Evolutionary conservation across 495 filamentous ascomycete genomes (phyloP).

Genomic region (Xylona heveae): DNA sequence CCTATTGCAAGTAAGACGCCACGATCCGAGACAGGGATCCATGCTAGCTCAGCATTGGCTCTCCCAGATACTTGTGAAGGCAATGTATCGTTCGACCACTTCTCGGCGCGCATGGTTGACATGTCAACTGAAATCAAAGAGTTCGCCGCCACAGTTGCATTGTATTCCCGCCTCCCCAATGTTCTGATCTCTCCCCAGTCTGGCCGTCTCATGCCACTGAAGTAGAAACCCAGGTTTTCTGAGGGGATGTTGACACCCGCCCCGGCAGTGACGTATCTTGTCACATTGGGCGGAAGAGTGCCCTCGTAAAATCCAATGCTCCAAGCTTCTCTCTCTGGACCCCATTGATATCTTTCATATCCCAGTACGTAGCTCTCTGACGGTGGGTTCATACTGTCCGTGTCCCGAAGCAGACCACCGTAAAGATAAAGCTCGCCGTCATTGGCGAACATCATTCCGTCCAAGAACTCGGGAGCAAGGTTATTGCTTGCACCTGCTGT

Average conservation of each 20-base stretch:
- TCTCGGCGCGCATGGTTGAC: conserved; percentile 21
- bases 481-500: conserved; percentile 26
- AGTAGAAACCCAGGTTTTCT: conserved; percentile 53
- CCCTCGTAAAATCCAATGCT: conserved; percentile 16
- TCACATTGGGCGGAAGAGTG: conserved; percentile 23
- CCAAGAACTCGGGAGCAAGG: conserved; percentile 32
- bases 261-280: conserved; percentile 41
- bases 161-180: not conserved
- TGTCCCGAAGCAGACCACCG: conserved; percentile 7
- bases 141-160: conserved; percentile 13
- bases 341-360: conserved; percentile 32
- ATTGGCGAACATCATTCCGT: conserved; percentile 47
- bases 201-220: conserved; percentile 32
- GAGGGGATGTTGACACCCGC: conserved; percentile 42
- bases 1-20: conserved; percentile 47
- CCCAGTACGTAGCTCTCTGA: conserved; percentile 17
- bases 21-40: conserved; percentile 42
- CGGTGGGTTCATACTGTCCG: conserved; percentile 12
- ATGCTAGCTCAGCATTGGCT: conserved; percentile 41
- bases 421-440: conserved; percentile 28
- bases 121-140: conserved; percentile 42
- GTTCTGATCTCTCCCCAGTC: conserved; percentile 9
- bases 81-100: conserved; percentile 34
- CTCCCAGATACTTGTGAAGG: conserved; percentile 27
- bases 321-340: conserved; percentile 17